Evolutionary conservation across 306 rosid genomes (phyloP).

Genomic region (Vachellia pachyceras): DNA sequence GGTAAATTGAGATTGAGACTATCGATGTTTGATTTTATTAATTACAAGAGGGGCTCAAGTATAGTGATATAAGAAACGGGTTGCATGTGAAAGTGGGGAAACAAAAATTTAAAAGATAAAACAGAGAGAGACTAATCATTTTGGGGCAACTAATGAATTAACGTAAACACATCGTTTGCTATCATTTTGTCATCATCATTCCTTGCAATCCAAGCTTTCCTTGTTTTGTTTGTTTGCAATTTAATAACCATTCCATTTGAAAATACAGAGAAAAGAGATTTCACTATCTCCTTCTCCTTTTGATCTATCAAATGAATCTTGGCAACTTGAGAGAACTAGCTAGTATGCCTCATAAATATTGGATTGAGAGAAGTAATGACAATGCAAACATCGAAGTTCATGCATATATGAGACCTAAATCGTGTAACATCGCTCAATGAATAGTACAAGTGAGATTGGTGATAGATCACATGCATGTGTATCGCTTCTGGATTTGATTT

Average conservation of each 20-base stretch:
- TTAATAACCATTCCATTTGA: neutral
- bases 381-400: neutral
- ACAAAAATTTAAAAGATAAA: constrained; percentile 37
- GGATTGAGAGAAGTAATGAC: neutral
- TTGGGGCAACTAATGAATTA: constrained; percentile 46
- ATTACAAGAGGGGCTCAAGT: neutral
- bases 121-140: constrained; percentile 57
- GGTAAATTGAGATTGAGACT: neutral
- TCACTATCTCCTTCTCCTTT: neutral
- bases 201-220: constrained; percentile 73
- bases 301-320: neutral
- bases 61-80: neutral
- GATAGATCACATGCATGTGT: neutral
- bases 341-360: neutral
- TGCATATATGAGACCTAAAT: constrained; percentile 18
- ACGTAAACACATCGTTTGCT: constrained; percentile 58
- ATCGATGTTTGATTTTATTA: no score
- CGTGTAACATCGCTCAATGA: neutral
- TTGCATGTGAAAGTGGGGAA: constrained; percentile 8
- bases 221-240: constrained; percentile 32
- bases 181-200: constrained; percentile 63
- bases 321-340: neutral
- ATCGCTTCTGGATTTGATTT: neutral
- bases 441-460: neutral
- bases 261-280: neutral